Base-by-base conservation (phyloP, 495 filamentous ascomycete species). In the Penicillium ucsense region DNA sequence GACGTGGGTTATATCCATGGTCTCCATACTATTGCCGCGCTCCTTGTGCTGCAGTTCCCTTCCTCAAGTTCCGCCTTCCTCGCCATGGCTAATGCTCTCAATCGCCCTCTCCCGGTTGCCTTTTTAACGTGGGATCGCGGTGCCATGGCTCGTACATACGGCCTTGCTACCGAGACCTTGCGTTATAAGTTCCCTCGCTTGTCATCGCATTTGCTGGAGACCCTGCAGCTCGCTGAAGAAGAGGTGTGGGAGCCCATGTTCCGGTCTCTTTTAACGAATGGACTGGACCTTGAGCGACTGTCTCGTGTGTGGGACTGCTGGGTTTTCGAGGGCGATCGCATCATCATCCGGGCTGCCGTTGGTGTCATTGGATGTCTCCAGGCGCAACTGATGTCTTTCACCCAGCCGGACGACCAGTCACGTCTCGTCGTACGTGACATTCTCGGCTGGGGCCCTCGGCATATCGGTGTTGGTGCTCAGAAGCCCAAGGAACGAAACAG, bases 1-100 rank as follows among this genome's bases (percentile, higher is more conserved):
- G 92, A 98, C 63, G 87, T 97, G 50, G 91, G 91, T 51, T 95
- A 94, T 53, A 78, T 90, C 44, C 78, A 81, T 46, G 89, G 91
- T 47, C 87, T 87, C 52, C 89, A 94, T 64, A 83, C 83, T 7
- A 85, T 95, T 51, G 89, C 90, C 3, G 91, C 83, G 4, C 74
- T 95, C n/a, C 74, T 95, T 10, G 80, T 94, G 32, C 77, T 95
- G 29, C 88, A 92, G 61, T 82, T 95, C 43, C 76, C 84, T 0
- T 79, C 80, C 0, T 73, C 86, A 0, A 62, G 79, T 8, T 74
- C 81, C 10, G 76, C 88, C n/a, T 98, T 98, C 63, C 72, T 88
- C 49, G 73, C 81, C 12, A 80, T 98, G 38, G 85, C 87, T 31
- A 98, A 98, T 59, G 65, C 89, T 27, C 79, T 98, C 10, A 98